Conservation (phyloP, 2,329 filamentous ascomycete genomes). For the Epichloe sibirici region DNA sequence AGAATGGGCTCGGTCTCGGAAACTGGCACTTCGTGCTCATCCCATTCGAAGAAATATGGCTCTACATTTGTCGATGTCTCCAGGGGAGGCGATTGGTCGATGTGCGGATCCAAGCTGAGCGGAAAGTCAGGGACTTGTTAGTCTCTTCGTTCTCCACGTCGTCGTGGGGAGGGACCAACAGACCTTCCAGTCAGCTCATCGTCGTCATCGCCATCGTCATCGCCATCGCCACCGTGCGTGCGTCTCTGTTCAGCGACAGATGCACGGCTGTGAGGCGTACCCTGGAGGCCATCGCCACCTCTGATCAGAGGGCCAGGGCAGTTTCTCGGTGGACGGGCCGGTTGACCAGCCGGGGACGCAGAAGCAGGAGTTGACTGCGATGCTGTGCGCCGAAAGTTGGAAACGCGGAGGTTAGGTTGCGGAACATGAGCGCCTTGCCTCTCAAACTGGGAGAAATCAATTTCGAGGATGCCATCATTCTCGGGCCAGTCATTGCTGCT, state of each 20-base stretch:
- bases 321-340: neutral
- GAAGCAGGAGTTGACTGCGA: neutral
- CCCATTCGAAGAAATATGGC: neutral
- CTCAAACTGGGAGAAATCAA: slow-evolving; percentile 2
- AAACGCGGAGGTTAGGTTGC: slow-evolving; percentile 1
- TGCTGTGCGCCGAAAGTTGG: neutral
- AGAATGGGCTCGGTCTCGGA: neutral
- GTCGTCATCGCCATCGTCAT: neutral
- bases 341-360: neutral
- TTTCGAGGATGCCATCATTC: slow-evolving; percentile 1
- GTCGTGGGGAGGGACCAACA: slow-evolving; percentile 5
- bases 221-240: neutral
- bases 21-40: neutral
- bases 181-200: slow-evolving; percentile 3
- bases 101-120: neutral
- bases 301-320: neutral
- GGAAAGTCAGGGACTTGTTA: neutral
- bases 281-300: too few relatives aligned
- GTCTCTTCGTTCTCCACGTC: slow-evolving; percentile 2
- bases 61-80: neutral
- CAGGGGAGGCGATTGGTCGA: neutral
- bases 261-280: neutral
- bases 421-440: neutral
- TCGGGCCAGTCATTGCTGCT: neutral
- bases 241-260: neutral